Conservation (phyloP, 805 yeast genomes). For the Metschnikowia peoriensis region DNA sequence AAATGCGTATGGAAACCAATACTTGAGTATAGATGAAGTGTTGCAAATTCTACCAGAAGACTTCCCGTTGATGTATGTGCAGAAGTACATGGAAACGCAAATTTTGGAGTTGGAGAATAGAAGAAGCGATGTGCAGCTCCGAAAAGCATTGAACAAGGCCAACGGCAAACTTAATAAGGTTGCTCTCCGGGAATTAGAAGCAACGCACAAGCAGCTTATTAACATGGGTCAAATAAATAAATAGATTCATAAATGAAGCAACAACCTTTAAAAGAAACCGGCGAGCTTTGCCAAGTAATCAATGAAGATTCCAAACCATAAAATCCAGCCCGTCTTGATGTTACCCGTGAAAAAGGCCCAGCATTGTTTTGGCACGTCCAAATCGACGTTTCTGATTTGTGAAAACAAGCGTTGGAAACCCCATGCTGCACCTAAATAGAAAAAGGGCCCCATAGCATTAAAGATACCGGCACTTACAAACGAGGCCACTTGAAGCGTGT, state of each 20-base stretch:
- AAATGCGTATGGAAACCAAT: slow-evolving; percentile 20
- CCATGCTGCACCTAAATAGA: slow-evolving; percentile 58
- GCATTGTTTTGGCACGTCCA: slow-evolving; percentile 78
- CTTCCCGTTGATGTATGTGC: slow-evolving; percentile 29
- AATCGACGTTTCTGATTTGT: slow-evolving; percentile 72
- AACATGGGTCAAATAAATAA: not conserved
- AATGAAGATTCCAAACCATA: slow-evolving; percentile 62
- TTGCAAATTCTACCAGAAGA: slow-evolving; percentile 29
- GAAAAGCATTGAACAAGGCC: slow-evolving; percentile 30
- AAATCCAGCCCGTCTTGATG: slow-evolving; percentile 69
- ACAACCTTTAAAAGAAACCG: slow-evolving; percentile 30
- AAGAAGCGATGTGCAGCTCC: slow-evolving; percentile 19
- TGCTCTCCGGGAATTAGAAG: slow-evolving; percentile 23
- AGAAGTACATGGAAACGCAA: slow-evolving; percentile 24
- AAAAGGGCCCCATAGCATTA: slow-evolving; percentile 87
- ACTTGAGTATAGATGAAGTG: slow-evolving; percentile 25
- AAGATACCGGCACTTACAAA: slow-evolving; percentile 67
- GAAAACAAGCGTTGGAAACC: slow-evolving; percentile 67
- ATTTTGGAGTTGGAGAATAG: slow-evolving; percentile 22
- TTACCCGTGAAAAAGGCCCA: slow-evolving; percentile 79
- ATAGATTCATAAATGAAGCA: not conserved
- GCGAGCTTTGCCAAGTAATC: slow-evolving; percentile 57
- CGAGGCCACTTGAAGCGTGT: slow-evolving; percentile 64
- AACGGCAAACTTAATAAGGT: slow-evolving; percentile 24
- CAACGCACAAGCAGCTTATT: not conserved